Conservation (phyloP, 805 yeast species). For the Vanderwaltozyma yarrowii region DNA sequence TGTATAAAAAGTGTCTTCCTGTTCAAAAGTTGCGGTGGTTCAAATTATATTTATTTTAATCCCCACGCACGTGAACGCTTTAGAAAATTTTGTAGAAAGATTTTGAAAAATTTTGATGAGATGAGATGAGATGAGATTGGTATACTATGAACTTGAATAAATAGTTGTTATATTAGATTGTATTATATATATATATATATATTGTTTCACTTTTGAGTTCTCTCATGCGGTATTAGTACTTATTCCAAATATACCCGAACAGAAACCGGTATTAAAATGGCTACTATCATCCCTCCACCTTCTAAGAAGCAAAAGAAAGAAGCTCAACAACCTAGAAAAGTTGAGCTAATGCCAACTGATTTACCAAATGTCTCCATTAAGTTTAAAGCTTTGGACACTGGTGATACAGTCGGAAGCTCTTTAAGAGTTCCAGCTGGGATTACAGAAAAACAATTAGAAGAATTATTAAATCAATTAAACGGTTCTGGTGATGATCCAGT, state of each 20-base stretch:
- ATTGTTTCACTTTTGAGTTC: too few species aligned
- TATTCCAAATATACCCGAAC: too few species aligned
- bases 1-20: too few species aligned
- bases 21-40: too few species aligned
- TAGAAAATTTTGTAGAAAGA: background rate
- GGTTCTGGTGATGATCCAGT: conserved; percentile 70
- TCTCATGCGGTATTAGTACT: too few species aligned
- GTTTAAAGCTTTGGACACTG: conserved; percentile 90
- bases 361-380: conserved; percentile 80
- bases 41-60: too few species aligned
- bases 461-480: conserved; percentile 69
- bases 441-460: conserved; percentile 77
- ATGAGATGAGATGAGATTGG: conserved; percentile 6
- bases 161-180: background rate
- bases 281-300: conserved; percentile 89
- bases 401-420: conserved; percentile 74
- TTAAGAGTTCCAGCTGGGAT: conserved; percentile 87
- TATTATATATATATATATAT: too few species aligned
- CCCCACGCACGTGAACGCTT: background rate
- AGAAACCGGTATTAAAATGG: conserved; percentile 39
- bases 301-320: conserved; percentile 77
- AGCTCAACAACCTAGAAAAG: conserved; percentile 74
- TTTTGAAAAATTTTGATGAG: conserved; percentile 1
- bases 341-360: conserved; percentile 62
- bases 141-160: too few species aligned